Conservation (phyloP, 495 filamentous ascomycete genomes). For the Tuber melanosporum region DNA sequence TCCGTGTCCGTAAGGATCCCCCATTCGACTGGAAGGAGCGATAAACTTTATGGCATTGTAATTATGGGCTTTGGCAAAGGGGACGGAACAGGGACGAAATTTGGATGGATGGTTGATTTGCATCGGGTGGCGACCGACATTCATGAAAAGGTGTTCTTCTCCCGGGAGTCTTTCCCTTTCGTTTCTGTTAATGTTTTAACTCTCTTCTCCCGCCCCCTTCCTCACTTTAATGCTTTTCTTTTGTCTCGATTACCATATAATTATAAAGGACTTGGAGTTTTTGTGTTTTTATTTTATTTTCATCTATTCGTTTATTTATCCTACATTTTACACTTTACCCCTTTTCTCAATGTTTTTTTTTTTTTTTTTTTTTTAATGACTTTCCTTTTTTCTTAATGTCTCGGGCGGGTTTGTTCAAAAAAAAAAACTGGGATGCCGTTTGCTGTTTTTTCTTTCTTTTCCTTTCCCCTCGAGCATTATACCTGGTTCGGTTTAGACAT, state of each 20-base stretch:
- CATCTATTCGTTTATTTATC: slow-evolving; percentile 21
- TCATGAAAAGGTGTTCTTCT: slow-evolving; percentile 37
- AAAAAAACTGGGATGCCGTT: background rate
- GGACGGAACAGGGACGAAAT: slow-evolving; percentile 11
- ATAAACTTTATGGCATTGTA: slow-evolving; percentile 17
- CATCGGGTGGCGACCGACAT: slow-evolving; percentile 28
- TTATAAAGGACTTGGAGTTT: slow-evolving; percentile 28
- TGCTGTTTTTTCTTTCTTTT: background rate
- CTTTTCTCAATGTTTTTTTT: slow-evolving; percentile 23
- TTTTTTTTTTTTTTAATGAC: slow-evolving; percentile 14
- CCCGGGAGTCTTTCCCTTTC: slow-evolving; percentile 23
- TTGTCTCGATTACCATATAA: slow-evolving; percentile 1
- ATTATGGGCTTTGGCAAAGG: slow-evolving; percentile 32
- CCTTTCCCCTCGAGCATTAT: background rate
- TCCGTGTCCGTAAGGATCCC: background rate
- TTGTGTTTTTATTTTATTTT: slow-evolving; percentile 14
- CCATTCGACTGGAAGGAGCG: slow-evolving; percentile 12
- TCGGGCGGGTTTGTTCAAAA: slow-evolving; percentile 26
- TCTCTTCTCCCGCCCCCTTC: background rate
- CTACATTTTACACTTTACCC: slow-evolving; percentile 22
- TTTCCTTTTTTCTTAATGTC: slow-evolving; percentile 22
- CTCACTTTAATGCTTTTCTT: slow-evolving; percentile 7
- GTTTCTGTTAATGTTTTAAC: background rate
- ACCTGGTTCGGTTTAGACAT: slow-evolving; percentile 4
- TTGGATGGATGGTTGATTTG: slow-evolving; percentile 33